Base-by-base conservation (phyloP, 768 basidiomycete species). In the Tubosaeta sp. region DNA sequence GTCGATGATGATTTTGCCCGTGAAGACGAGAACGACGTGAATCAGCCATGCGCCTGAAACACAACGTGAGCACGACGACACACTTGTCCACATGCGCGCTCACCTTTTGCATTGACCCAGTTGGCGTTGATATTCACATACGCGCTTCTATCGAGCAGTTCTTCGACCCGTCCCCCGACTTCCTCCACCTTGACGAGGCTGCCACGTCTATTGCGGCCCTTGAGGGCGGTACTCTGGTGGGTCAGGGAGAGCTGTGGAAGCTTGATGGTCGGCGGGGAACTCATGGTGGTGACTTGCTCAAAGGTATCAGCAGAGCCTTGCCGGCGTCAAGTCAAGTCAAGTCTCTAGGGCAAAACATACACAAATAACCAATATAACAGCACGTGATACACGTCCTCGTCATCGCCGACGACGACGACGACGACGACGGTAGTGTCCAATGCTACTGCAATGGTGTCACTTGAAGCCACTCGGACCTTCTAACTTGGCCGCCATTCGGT, bases 41-140 rank as follows among this genome's bases (percentile, higher is more conserved):
- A 99, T 97, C 60, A 95, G 73, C 97, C 97, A 99, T 60, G 97
- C 95, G 53, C 97, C 95, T 98, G 61, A 4, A 34, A 47, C 48
- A 50, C n/a, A 48, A 46, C 9, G 46, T 29, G 51, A 37, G 34
- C 41, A 22, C 6, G 39, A 47, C 50, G 50, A 51, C 52, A 17
- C 19, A n/a, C 8, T 33, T 22, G 29, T 65, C 9, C 3, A 71
- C 5, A 35, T 42, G 35, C 5, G 26, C 27, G 19, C 52, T 46
- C 39, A 89, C 92, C 92, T 73, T 95, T 95, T 54, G 86, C 82
- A 63, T 95, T 93, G 65, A 95, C 92, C 92, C 92, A 95, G 64
- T 91, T 82, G 17, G 90, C 89, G 65, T 95, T 95, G 56, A 88
- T 81, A 66, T 93, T 92, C 53, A 81, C 77, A 69, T 89, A 92